These are phyloP conservation scores for Chlamydomonas sphaeroides DNA, from an alignment of 139 green algal species.

Conservation along the genomic window DNA sequence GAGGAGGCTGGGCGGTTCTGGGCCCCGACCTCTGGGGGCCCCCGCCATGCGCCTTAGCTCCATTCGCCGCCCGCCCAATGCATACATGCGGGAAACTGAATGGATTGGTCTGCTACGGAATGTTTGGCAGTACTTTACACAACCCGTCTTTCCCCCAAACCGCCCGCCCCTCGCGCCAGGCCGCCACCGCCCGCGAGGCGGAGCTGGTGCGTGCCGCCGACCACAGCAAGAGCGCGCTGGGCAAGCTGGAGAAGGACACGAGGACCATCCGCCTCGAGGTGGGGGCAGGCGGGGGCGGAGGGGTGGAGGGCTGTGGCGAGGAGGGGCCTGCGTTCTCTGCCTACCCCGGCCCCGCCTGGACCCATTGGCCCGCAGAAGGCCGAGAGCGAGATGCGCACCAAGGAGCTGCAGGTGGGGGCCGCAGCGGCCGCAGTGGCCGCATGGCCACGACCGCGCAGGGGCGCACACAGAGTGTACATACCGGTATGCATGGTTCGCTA, in stretches of 20 bases:
- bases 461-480: not conserved
- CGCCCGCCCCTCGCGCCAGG: not conserved
- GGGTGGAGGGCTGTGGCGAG: not conserved
- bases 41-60: too few relatives aligned
- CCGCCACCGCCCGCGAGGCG: conserved; percentile 12
- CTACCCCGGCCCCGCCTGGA: too few relatives aligned
- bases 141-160: too few relatives aligned
- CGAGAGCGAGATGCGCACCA: conserved; percentile 14
- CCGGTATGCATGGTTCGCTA: too few relatives aligned
- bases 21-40: too few relatives aligned
- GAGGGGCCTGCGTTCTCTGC: not conserved
- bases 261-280: conserved; percentile 1
- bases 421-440: not conserved
- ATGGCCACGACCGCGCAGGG: not conserved
- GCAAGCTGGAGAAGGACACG: conserved; percentile 11
- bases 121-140: too few relatives aligned
- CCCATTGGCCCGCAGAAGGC: not conserved
- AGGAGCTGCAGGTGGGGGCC: conserved; percentile 21
- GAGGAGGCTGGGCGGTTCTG: too few relatives aligned
- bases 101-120: not conserved
- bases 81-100: too few relatives aligned
- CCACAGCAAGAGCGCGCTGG: conserved; percentile 5
- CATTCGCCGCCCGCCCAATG: too few relatives aligned
- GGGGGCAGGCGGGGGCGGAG: not conserved
- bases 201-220: conserved; percentile 22